A percentile compares a stretch with the other conserved stretches of the same genome.
Evolutionary conservation across 768 basidiomycete genomes (phyloP).

Genomic region (Kwoniella sp.): DNA sequence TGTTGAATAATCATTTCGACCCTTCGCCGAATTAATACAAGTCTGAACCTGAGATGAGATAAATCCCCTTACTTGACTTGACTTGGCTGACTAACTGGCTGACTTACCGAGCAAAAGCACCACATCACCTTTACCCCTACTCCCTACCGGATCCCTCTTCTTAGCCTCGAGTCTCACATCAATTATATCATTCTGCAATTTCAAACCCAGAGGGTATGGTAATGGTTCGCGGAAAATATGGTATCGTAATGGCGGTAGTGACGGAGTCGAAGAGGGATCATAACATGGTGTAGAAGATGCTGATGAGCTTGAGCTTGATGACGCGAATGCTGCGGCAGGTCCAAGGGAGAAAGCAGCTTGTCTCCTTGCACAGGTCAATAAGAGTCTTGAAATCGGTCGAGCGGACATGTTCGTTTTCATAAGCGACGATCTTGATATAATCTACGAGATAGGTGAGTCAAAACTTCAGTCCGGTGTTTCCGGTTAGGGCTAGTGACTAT

Average conservation of each 20-base stretch:
- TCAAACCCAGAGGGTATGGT: slow-evolving; percentile 63
- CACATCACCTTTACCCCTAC: slow-evolving; percentile 46
- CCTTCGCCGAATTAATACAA: no score
- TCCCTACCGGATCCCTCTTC: slow-evolving; percentile 27
- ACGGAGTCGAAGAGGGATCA: background rate
- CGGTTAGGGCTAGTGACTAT: no score
- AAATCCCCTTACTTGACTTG: no score
- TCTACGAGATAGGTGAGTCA: no score
- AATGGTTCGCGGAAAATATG: slow-evolving; percentile 77
- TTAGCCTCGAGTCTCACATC: slow-evolving; percentile 32
- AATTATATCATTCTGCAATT: slow-evolving; percentile 56
- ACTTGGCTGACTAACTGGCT: no score
- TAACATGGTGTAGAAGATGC: slow-evolving; percentile 7
- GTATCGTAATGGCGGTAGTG: slow-evolving; percentile 57
- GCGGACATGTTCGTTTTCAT: slow-evolving; percentile 5
- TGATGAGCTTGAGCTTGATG: slow-evolving; percentile 3
- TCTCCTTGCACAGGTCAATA: background rate
- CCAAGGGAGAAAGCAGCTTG: background rate
- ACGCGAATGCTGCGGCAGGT: background rate
- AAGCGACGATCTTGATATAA: no score
- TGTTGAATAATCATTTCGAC: no score
- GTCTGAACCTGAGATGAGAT: no score
- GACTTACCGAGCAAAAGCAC: slow-evolving; percentile 53
- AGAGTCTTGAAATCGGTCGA: slow-evolving; percentile 4
- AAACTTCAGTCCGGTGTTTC: no score